Percentiles rank a stretch among this genome's conserved stretches.
phyloP scores from a whole-genome alignment of 176 grass and related monocot genomes.

The Oryza meridionalis region DNA sequence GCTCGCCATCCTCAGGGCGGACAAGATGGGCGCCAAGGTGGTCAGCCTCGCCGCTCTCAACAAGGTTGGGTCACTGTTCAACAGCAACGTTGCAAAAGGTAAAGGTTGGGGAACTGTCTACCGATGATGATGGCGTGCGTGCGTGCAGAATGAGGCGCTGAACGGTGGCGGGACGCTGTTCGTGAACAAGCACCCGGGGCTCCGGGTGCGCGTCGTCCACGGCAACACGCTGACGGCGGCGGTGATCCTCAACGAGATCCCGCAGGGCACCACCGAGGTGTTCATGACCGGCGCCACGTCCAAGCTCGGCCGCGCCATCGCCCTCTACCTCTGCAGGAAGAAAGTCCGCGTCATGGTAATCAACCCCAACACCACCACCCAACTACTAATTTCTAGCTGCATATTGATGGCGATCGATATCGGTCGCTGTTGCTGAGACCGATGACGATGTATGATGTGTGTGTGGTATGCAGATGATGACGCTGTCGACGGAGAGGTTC shows the following conservation, averaged over 20 bases:
- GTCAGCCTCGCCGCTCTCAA: conserved; percentile 93
- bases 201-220: conserved; percentile 78
- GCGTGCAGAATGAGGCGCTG: conserved; percentile 77
- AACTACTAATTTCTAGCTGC: no score
- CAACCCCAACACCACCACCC: no score
- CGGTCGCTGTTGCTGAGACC: no score
- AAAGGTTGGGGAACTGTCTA: no score
- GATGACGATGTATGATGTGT: no score
- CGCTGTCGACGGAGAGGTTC: conserved; percentile 63
- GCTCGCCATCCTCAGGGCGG: conserved; percentile 72
- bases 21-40: conserved; percentile 81
- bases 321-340: conserved; percentile 78
- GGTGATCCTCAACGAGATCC: conserved; percentile 90
- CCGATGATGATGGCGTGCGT: no score
- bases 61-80: conserved; percentile 53
- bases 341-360: conserved; percentile 75
- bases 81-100: no score
- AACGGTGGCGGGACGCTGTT: conserved; percentile 91
- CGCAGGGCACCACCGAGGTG: conserved; percentile 60
- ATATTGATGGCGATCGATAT: no score
- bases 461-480: conserved; percentile 66
- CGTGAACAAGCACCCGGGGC: conserved; percentile 84
- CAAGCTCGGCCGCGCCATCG: conserved; percentile 85
- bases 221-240: conserved; percentile 93
- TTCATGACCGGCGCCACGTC: conserved; percentile 94